phyloP scores from a whole-genome alignment of 2,329 filamentous ascomycete genomes.

The Teratosphaeria destructans region DNA sequence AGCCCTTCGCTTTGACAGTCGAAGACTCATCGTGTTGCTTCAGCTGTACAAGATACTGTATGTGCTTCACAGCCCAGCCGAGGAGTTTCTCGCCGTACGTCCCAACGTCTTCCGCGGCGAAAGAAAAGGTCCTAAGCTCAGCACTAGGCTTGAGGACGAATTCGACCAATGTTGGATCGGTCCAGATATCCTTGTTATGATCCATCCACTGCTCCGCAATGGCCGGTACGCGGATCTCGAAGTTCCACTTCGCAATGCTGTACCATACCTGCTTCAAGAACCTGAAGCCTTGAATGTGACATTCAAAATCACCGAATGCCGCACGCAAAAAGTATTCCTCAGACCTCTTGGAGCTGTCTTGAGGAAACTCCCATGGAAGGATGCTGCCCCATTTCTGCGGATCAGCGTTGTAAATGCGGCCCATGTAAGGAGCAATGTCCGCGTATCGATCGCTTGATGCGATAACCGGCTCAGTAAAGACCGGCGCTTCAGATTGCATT shows the following conservation, averaged over 20 bases:
- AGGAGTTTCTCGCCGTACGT: conserved; percentile 10
- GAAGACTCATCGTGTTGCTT: not conserved
- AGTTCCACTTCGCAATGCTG: conserved; percentile 22
- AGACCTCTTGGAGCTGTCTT: conserved; percentile 12
- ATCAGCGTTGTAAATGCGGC: conserved; percentile 16
- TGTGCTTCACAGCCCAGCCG: conserved; percentile 4
- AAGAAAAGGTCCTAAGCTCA: conserved; percentile 16
- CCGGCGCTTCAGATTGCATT: not conserved
- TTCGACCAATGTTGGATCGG: conserved; percentile 11
- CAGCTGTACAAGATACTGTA: conserved; percentile 4
- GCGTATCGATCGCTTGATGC: conserved; percentile 19
- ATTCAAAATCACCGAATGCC: conserved; percentile 18
- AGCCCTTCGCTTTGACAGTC: not conserved
- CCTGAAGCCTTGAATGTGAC: conserved; percentile 20
- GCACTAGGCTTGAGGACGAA: conserved; percentile 11
- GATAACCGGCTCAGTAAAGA: conserved; percentile 14
- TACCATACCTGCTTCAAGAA: conserved; percentile 28
- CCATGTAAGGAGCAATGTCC: conserved; percentile 22
- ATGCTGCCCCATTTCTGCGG: conserved; percentile 17
- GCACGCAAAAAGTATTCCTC: conserved; percentile 26
- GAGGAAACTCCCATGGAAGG: conserved; percentile 25
- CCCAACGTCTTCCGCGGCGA: conserved; percentile 4
- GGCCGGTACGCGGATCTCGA: conserved; percentile 14
- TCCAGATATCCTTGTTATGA: conserved; percentile 11
- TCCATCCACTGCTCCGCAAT: conserved; percentile 16